Percentiles rank a stretch among this genome's conserved stretches.
Conservation (phyloP, 2,329 filamentous ascomycete genomes). For the Cyclaneusma minus region DNA sequence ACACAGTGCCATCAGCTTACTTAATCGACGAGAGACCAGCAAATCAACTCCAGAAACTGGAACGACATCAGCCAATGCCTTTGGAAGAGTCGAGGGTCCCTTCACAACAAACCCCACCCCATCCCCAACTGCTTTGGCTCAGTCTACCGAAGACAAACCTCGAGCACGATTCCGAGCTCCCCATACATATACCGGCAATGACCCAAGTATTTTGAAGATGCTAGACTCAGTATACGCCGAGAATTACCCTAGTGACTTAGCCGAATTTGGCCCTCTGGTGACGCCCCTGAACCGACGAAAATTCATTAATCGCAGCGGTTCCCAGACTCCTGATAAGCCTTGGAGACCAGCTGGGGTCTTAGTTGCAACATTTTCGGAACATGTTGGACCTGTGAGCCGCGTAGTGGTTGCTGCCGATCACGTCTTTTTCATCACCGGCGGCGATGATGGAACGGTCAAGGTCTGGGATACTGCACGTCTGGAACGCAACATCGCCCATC, state of each 20-base stretch:
- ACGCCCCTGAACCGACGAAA: slow-evolving; percentile 47
- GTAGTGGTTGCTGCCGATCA: slow-evolving; percentile 79
- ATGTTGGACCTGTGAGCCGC: slow-evolving; percentile 67
- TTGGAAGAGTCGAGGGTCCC: slow-evolving; percentile 45
- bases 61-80: slow-evolving; percentile 41
- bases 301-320: slow-evolving; percentile 21
- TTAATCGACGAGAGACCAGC: slow-evolving; percentile 37
- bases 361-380: slow-evolving; percentile 80
- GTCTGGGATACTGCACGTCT: slow-evolving; percentile 86
- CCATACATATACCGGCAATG: slow-evolving; percentile 76
- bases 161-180: slow-evolving; percentile 38
- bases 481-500: slow-evolving; percentile 79
- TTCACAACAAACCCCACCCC: slow-evolving; percentile 18
- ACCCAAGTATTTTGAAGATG: slow-evolving; percentile 52
- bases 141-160: slow-evolving; percentile 18
- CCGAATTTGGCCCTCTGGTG: slow-evolving; percentile 67
- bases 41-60: slow-evolving; percentile 51
- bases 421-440: slow-evolving; percentile 84
- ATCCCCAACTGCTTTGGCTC: slow-evolving; percentile 21
- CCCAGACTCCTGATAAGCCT: slow-evolving; percentile 29
- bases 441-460: slow-evolving; percentile 79
- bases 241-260: slow-evolving; percentile 48
- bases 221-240: slow-evolving; percentile 74
- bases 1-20: slow-evolving; percentile 44
- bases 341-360: slow-evolving; percentile 79